These are phyloP conservation scores for Crithidia fasciculata DNA, from an alignment of 208 protist species.

Conservation along the genomic window DNA sequence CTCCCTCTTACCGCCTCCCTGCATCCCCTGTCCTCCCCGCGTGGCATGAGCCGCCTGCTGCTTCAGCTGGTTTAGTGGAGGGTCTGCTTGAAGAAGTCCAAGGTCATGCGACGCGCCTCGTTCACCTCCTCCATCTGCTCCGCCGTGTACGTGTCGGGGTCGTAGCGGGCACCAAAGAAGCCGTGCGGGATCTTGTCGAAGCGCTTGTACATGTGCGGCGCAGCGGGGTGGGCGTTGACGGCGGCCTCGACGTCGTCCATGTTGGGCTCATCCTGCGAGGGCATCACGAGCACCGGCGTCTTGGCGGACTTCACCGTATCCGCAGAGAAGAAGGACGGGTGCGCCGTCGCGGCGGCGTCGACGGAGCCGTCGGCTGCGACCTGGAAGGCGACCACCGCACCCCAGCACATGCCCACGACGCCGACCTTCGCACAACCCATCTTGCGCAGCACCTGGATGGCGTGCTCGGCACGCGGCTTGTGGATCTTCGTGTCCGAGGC, in stretches of 20 bases:
- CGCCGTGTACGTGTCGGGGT: constrained; percentile 34
- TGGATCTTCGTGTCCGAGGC: constrained; percentile 29
- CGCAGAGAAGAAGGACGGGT: constrained; percentile 46
- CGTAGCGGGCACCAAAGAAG: constrained; percentile 55
- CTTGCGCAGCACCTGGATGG: constrained; percentile 35
- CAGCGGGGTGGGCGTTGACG: constrained; percentile 31
- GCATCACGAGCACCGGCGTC: constrained; percentile 49
- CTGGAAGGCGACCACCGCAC: constrained; percentile 30
- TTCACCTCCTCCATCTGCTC: constrained; percentile 38
- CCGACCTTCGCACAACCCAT: constrained; percentile 47
- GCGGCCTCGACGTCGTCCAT: constrained; percentile 44
- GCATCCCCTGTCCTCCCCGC: too few species aligned
- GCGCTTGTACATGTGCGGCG: constrained; percentile 41
- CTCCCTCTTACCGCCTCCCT: not conserved
- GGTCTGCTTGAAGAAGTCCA: constrained; percentile 44
- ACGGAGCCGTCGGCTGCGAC: constrained; percentile 29
- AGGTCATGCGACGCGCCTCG: constrained; percentile 24
- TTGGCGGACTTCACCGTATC: constrained; percentile 22
- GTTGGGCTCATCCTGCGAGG: constrained; percentile 51
- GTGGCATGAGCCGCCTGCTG: not conserved
- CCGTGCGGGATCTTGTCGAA: constrained; percentile 54
- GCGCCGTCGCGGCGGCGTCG: constrained; percentile 39
- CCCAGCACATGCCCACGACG: constrained; percentile 67
- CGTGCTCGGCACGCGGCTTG: constrained; percentile 25
- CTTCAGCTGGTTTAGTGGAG: constrained; percentile 2